Percentiles rank a stretch among this genome's conserved stretches.
Conservation (phyloP, 2,329 filamentous ascomycete species). For the Nothopassalora personata region DNA sequence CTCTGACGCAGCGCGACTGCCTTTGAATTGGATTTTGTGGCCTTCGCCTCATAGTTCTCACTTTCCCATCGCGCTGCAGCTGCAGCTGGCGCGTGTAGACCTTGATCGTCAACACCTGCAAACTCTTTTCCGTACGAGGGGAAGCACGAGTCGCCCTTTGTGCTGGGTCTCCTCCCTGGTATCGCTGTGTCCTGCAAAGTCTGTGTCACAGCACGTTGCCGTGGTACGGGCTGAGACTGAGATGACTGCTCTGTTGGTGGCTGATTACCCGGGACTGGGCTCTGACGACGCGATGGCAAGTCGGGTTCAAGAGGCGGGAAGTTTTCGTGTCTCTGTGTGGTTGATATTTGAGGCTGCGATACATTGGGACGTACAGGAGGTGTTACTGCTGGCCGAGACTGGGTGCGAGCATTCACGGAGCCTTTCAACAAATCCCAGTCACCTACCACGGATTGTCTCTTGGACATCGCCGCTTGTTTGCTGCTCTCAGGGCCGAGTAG, state of each 20-base stretch:
- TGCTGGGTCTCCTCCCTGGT: not conserved
- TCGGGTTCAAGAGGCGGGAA: not conserved
- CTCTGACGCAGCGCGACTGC: not conserved
- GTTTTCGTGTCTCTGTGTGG: not conserved
- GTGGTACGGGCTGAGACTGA: not conserved
- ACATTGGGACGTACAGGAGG: not conserved
- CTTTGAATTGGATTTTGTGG: not conserved
- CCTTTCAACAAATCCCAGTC: not conserved
- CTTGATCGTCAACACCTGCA: conserved; percentile 12
- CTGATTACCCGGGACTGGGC: not conserved
- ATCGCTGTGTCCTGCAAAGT: not conserved
- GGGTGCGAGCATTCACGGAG: not conserved
- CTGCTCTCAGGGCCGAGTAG: not conserved
- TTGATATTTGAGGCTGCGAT: not conserved
- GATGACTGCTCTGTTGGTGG: not conserved
- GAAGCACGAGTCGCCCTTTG: not conserved
- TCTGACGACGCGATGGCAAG: not conserved
- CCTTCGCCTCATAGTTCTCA: not conserved
- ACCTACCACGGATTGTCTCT: not conserved
- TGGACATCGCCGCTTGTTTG: not conserved
- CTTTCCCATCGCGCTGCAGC: conserved; percentile 10
- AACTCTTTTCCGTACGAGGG: conserved; percentile 5
- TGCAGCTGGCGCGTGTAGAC: conserved; percentile 10
- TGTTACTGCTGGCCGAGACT: not conserved
- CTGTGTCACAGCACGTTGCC: not conserved